A percentile compares a stretch with the other conserved stretches of the same genome.
These are phyloP conservation scores for Ceriops zippeliana DNA, from an alignment of 345 rosid species.

Conservation along the genomic window DNA sequence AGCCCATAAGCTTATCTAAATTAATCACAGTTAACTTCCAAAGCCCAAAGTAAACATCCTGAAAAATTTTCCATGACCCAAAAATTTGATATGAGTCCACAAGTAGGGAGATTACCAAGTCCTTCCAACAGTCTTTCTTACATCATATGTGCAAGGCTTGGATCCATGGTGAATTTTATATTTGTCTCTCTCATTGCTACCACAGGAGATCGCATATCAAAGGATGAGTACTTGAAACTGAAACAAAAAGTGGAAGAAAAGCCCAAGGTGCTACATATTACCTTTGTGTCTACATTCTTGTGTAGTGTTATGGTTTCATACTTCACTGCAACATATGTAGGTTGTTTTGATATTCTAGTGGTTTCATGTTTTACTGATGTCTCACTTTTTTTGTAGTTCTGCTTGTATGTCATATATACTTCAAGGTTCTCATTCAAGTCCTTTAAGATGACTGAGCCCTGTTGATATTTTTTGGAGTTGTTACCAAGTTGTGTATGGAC, in stretches of 20 bases:
- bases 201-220: slow-evolving; percentile 68
- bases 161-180: slow-evolving; percentile 8
- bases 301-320: too few species aligned
- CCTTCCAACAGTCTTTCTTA: not conserved
- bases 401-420: not conserved
- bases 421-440: not conserved
- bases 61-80: not conserved
- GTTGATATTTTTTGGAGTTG: not conserved
- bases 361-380: not conserved
- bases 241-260: slow-evolving; percentile 58
- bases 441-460: not conserved
- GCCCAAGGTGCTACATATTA: slow-evolving; percentile 50
- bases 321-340: too few species aligned
- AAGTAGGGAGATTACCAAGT: too few species aligned
- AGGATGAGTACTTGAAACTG: slow-evolving; percentile 60
- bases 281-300: not conserved
- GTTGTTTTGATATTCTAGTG: not conserved
- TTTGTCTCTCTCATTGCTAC: slow-evolving; percentile 10
- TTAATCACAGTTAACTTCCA: too few species aligned
- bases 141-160: not conserved
- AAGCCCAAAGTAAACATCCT: not conserved
- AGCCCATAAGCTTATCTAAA: too few species aligned
- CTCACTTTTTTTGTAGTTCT: not conserved
- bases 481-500: not conserved
- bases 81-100: too few species aligned